Conservation (phyloP, 768 basidiomycete genomes). For the Trametes coccinea region DNA sequence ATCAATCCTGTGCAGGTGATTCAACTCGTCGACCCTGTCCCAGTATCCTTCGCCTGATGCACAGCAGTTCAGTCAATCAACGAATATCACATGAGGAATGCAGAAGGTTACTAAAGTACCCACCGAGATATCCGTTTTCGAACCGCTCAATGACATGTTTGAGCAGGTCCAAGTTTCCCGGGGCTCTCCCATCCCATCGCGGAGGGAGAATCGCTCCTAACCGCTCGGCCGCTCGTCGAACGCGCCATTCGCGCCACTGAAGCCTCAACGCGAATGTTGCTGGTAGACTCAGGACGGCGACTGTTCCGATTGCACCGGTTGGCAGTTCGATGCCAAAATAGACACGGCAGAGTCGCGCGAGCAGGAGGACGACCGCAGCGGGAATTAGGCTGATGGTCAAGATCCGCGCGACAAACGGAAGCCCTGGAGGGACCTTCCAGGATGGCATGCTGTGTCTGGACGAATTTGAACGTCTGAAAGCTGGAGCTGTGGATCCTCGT, state of each 20-base stretch:
- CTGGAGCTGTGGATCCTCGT: too few relatives aligned
- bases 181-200: background rate
- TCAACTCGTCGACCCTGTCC: slow-evolving; percentile 29
- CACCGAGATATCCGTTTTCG: slow-evolving; percentile 5
- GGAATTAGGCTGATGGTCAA: too few relatives aligned
- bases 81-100: too few relatives aligned
- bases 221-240: background rate
- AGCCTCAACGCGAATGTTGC: background rate
- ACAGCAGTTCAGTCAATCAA: too few relatives aligned
- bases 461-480: too few relatives aligned
- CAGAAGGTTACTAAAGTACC: background rate
- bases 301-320: too few relatives aligned
- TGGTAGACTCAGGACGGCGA: background rate
- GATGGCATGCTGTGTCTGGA: too few relatives aligned
- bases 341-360: too few relatives aligned
- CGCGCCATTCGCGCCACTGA: background rate
- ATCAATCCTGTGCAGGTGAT: slow-evolving; percentile 21
- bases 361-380: too few relatives aligned
- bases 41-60: slow-evolving; percentile 27
- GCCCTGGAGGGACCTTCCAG: too few relatives aligned
- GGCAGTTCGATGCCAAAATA: too few relatives aligned
- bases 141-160: background rate
- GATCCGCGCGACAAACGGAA: too few relatives aligned
- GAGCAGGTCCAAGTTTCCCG: slow-evolving; percentile 3
- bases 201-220: slow-evolving; percentile 5